Base-by-base conservation (phyloP, 257 asterid species). In the Nicotiana sylvestris region DNA sequence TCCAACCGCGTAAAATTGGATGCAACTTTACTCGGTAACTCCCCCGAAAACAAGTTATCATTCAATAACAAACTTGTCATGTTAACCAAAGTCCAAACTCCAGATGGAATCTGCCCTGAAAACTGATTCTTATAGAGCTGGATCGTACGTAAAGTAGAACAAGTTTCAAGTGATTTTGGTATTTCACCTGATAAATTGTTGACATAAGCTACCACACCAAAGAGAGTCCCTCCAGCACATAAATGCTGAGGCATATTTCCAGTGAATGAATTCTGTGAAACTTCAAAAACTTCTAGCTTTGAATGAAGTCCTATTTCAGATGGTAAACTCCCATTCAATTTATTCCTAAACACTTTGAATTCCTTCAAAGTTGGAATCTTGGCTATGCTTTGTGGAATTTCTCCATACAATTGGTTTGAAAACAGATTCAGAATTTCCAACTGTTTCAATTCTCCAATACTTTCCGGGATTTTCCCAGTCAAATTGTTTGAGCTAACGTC, bases 161-260 rank as follows among this genome's bases (percentile, higher is more conserved):
- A 96, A 79, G 46, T 81, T 43, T 79, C 91, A 10, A 95, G 90
- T 5, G 97, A 89, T 65, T 87, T 86, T 1, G 99, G 98, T 62
- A 96, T 89, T 66, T 62, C 89, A n/a, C 99, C 99, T 6, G 91
- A 82, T 27, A 94, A 60, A 76, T 87, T 84, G 88, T 94, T 96
- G 85, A 83, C 83, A 80, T 84, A 93, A 56, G 93, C 98, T 29
- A 90, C 90, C 61, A 91, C 70, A 4, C 98, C 97, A 30, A 78
- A 13, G 32, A 96, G 81, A 81, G 88, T 84, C 27, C 88, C 84
- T 4, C 96, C 88, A 12, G 96, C 87, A 76, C 99, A 96, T 37
- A 96, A 69, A 82, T 92, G 88, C 17, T 86, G 93, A 51, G 99
- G 99, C 67, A 96, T 51, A 46, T 21, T 87, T 35, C 98, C 99